A percentile compares a stretch with the other conserved stretches of the same genome.
Evolutionary conservation across 257 asterid species (phyloP).

Genomic region (Jaltomata sinuosa): DNA sequence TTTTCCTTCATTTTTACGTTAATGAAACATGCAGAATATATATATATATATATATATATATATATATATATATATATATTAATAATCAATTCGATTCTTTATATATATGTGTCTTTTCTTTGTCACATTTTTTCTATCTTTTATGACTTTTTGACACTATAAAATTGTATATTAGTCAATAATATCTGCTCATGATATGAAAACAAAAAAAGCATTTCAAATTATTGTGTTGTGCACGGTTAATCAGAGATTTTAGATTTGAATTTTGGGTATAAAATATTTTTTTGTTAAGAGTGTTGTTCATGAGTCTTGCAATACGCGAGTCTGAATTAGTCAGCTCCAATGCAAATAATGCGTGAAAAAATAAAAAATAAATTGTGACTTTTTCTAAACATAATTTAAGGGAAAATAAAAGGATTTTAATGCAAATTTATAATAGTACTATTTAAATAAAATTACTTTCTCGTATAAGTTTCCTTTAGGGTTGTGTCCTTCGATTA

Average conservation of each 20-base stretch:
- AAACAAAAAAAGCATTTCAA: background rate
- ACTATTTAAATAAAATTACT: too few relatives aligned
- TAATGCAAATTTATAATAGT: background rate
- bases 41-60: background rate
- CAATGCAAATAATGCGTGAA: too few relatives aligned
- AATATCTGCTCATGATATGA: background rate
- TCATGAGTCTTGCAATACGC: too few relatives aligned
- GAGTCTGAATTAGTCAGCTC: too few relatives aligned
- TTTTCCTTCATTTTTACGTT: background rate
- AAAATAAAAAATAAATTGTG: too few relatives aligned
- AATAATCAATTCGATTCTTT: background rate
- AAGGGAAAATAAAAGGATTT: background rate
- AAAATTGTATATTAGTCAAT: background rate
- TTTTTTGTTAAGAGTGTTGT: too few relatives aligned
- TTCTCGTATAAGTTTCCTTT: too few relatives aligned
- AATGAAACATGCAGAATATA: background rate
- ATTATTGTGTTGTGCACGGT: background rate
- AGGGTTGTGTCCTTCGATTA: too few relatives aligned
- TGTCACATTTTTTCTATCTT: background rate
- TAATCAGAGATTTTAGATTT: too few relatives aligned
- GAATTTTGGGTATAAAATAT: too few relatives aligned
- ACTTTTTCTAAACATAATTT: background rate
- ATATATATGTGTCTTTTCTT: background rate
- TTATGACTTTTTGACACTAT: background rate
- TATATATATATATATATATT: background rate